Evolutionary conservation across 2,329 filamentous ascomycete genomes (phyloP).

Genomic region (Exophiala mesophila): DNA sequence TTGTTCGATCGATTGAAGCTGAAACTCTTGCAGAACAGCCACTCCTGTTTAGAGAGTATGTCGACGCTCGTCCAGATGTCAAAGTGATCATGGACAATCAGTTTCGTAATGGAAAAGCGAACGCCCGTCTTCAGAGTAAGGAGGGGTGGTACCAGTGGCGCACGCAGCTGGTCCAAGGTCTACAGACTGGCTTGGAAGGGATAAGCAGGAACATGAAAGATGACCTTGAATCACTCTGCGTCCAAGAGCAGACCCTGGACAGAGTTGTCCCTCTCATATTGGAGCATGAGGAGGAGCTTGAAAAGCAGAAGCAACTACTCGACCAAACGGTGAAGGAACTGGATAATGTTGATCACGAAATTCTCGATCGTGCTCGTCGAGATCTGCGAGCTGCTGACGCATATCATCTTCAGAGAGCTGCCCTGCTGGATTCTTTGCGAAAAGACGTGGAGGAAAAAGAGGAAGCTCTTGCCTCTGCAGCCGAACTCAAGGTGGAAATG

Average conservation of each 20-base stretch:
- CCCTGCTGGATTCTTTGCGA: conserved; percentile 62
- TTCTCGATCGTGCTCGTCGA: conserved; percentile 68
- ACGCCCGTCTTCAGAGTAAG: conserved; percentile 84
- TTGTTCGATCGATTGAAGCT: conserved; percentile 84
- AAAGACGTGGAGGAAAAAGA: conserved; percentile 64
- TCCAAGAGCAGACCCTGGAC: conserved; percentile 65
- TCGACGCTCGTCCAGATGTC: conserved; percentile 76
- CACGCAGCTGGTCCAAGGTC: conserved; percentile 75
- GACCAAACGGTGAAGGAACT: conserved; percentile 69
- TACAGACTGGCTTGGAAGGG: conserved; percentile 73
- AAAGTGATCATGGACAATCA: conserved; percentile 89
- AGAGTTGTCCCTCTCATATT: conserved; percentile 62
- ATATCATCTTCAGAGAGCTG: conserved; percentile 66
- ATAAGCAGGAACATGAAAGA: conserved; percentile 71
- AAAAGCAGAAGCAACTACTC: conserved; percentile 61
- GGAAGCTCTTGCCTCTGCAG: conserved; percentile 56
- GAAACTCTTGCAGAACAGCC: conserved; percentile 89
- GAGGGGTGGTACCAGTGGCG: conserved; percentile 99
- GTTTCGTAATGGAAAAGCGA: conserved; percentile 94
- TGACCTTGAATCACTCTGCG: conserved; percentile 63
- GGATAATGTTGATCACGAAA: conserved; percentile 54
- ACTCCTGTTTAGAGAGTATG: conserved; percentile 84
- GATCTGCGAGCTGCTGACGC: conserved; percentile 60
- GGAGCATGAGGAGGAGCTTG: conserved; percentile 57
- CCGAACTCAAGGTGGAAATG: conserved; percentile 64